Base-by-base conservation (phyloP, 2,329 filamentous ascomycete genomes). In the Cercospora nicotianae region DNA sequence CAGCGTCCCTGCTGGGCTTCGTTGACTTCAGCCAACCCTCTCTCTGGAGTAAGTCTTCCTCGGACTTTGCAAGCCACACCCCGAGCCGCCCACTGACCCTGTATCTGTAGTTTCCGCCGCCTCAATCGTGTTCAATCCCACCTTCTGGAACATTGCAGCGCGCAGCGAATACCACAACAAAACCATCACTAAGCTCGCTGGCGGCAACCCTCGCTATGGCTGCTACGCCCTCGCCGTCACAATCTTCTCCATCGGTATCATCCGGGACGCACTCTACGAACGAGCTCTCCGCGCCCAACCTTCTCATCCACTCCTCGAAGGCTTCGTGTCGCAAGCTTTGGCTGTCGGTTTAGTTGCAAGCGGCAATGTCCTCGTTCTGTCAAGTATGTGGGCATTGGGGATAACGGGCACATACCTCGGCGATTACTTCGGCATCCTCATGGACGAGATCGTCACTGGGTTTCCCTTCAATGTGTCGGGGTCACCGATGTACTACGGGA, bases 371-470 rank as follows among this genome's bases (percentile, higher is more conserved):
- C 88, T 99, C 39, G 95, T 99, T 60, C 75, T 98, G 61, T 90
- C 90, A 36, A 95, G 91, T 69, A 98, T 96, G 82, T 97, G 89
- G 89, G 91, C 90, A 36, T 88, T 99, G 48, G 95, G 95, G 67
- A 88, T 99, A 76, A 97, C 93, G 0, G 95, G 95, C 70, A 99
- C 95, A 42, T 99, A 97, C 79, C 85, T 99, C 39, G 95, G 95
- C 74, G 95, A 99, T 83, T 99, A 99, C 85, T 99, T 98, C 79
- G 95, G 95, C 74, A 97, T 98, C 79, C 85, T 99, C 72, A 96
- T 97, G 93, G 94, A 98, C 78, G 84, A 90, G 73, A 94, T 94
- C 76, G 94, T 99, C 63, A 96, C 93, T 12, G 91, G 92, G 13
- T 99, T 99, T 79, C 95, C 95, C 2, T 99, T 99, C 86, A 98